Percentiles rank a stretch among this genome's conserved stretches.
phyloP scores from a whole-genome alignment of 768 basidiomycete genomes.

The Amanita muscaria region DNA sequence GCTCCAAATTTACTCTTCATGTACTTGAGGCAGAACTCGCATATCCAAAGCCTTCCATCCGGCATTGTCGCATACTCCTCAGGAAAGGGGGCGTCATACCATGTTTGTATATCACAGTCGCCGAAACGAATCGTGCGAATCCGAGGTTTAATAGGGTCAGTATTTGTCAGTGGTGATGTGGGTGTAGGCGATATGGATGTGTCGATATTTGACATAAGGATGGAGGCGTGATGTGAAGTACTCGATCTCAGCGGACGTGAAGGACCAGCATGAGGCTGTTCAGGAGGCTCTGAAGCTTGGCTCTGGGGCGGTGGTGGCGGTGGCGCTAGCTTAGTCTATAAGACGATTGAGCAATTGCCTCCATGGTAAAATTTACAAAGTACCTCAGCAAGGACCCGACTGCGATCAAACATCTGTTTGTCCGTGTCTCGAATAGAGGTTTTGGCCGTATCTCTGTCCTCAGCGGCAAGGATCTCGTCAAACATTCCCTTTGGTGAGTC shows the following conservation, averaged over 20 bases:
- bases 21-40: constrained; percentile 97
- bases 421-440: constrained; percentile 56
- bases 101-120: constrained; percentile 87
- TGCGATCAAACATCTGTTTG: constrained; percentile 64
- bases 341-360: constrained; percentile 9
- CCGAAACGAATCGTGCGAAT: constrained; percentile 90
- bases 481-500: constrained; percentile 55
- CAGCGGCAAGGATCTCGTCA: constrained; percentile 66
- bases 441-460: constrained; percentile 65
- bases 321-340: constrained; percentile 43
- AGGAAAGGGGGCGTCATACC: constrained; percentile 98
- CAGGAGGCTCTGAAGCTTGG: constrained; percentile 16
- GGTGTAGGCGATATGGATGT: constrained; percentile 32
- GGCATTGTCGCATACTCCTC: constrained; percentile 93
- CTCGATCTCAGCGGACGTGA: constrained; percentile 59
- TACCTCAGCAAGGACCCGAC: constrained; percentile 69
- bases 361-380: constrained; percentile 14
- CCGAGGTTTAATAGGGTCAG: constrained; percentile 38
- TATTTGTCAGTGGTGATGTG: constrained; percentile 30
- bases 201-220: constrained; percentile 19
- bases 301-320: constrained; percentile 24
- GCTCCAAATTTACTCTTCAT: constrained; percentile 92
- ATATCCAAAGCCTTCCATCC: constrained; percentile 91
- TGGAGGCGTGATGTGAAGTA: constrained; percentile 28
- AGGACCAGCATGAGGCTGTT: constrained; percentile 35